phyloP scores from a whole-genome alignment of 176 grass and related monocot genomes.

The Carex scoparia region DNA sequence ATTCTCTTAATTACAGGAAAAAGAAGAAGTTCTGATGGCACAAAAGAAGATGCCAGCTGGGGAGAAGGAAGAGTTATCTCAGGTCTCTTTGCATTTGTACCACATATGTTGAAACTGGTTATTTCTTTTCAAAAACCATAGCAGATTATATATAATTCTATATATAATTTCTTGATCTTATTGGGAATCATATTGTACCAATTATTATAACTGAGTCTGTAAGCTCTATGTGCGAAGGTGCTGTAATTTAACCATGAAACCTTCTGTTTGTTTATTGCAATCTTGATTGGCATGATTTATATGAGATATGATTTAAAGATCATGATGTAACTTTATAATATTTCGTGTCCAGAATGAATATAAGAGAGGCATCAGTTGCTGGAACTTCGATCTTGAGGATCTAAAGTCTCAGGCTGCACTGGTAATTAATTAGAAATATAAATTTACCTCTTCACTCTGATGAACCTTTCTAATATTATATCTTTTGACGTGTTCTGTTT shows the following conservation, averaged over 20 bases:
- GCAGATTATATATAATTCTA: neutral
- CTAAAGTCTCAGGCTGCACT: constrained; percentile 81
- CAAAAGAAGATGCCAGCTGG: constrained; percentile 97
- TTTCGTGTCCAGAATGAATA: constrained; percentile 70
- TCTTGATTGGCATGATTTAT: neutral
- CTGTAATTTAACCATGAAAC: neutral
- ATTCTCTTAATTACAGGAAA: constrained; percentile 48
- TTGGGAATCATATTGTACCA: constrained; percentile 7
- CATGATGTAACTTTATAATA: constrained; percentile 13
- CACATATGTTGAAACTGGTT: constrained; percentile 17
- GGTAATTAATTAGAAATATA: constrained; percentile 33
- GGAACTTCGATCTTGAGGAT: constrained; percentile 94
- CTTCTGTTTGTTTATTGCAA: neutral
- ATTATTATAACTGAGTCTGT: neutral
- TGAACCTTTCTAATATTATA: neutral
- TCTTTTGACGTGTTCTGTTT: constrained; percentile 7
- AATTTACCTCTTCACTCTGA: neutral
- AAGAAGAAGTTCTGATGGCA: constrained; percentile 81
- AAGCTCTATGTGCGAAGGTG: neutral
- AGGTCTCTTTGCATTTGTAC: constrained; percentile 44
- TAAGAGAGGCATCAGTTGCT: constrained; percentile 90
- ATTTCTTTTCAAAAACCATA: neutral
- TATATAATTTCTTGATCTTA: neutral
- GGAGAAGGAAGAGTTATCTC: constrained; percentile 89
- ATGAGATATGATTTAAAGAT: constrained; percentile 14